Percentiles rank a stretch among this genome's conserved stretches.
These are phyloP conservation scores for Curvularia lunata DNA, from an alignment of 2,329 filamentous ascomycete genomes.

Conservation along the genomic window DNA sequence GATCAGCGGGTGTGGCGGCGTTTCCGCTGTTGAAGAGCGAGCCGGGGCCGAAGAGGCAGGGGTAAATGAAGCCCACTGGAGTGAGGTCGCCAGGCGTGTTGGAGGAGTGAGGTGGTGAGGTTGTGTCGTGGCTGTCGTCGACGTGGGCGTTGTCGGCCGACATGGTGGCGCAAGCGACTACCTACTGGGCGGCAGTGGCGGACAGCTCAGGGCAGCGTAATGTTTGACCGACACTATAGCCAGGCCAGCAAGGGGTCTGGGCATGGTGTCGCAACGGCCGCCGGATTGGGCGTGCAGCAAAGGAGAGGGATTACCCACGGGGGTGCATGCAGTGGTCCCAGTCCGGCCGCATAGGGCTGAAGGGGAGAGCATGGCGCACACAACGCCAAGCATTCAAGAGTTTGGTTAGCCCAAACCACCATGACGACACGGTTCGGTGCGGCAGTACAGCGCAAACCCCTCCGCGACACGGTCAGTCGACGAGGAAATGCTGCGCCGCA, in stretches of 20 bases:
- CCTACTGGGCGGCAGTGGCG: constrained; percentile 2
- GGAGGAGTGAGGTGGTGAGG: constrained; percentile 11
- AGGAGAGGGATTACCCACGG: not conserved
- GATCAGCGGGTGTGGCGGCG: not conserved
- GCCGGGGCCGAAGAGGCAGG: constrained; percentile 5
- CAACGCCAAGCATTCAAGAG: constrained; percentile 6
- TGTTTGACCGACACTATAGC: constrained; percentile 4
- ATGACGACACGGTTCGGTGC: constrained; percentile 5
- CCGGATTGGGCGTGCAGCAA: constrained; percentile 14
- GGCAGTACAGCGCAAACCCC: not conserved
- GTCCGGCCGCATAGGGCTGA: constrained; percentile 14
- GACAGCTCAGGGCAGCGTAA: not conserved
- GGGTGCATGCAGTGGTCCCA: constrained; percentile 1
- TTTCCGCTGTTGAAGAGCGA: constrained; percentile 10
- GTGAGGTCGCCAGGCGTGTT: constrained; percentile 7
- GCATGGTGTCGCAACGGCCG: constrained; percentile 7
- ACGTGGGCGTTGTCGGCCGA: constrained; percentile 16
- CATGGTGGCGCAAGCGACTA: constrained; percentile 25
- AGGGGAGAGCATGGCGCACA: not conserved
- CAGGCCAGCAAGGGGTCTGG: not conserved
- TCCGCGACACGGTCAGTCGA: not conserved
- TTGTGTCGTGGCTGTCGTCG: constrained; percentile 10
- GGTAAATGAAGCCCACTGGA: constrained; percentile 4
- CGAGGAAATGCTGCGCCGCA: constrained; percentile 38
- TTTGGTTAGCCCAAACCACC: not conserved